phyloP scores from a whole-genome alignment of 176 grass and related monocot species.

The Chrysopogon serrulatus region DNA sequence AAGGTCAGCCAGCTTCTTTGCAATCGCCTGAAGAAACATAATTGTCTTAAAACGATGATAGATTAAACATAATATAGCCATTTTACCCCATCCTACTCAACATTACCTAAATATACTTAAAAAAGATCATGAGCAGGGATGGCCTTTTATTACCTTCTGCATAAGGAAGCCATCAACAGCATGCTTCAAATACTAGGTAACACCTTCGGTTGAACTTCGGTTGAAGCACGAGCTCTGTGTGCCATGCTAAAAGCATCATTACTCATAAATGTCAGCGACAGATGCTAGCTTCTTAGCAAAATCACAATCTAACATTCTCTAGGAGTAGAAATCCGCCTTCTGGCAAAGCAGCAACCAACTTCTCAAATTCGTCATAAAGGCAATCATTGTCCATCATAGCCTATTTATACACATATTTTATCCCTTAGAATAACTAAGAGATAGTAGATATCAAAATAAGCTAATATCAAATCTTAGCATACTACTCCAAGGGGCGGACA shows the following conservation, averaged over 20 bases:
- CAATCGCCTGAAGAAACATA: constrained; percentile 51
- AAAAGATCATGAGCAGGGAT: not conserved
- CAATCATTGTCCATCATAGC: constrained; percentile 85
- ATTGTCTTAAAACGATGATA: not conserved
- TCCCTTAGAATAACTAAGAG: not conserved
- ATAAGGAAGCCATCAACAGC: constrained; percentile 96
- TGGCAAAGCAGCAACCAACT: constrained; percentile 56
- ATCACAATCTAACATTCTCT: constrained; percentile 92
- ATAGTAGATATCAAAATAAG: not conserved
- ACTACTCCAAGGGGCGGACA: constrained; percentile 89
- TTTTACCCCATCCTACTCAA: not conserved
- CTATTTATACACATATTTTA: constrained; percentile 15
- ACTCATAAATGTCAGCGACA: constrained; percentile 86
- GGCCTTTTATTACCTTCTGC: too few species aligned
- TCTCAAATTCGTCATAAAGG: constrained; percentile 80
- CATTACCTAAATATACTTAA: not conserved
- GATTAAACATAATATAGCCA: too few species aligned
- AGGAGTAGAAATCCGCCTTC: constrained; percentile 87
- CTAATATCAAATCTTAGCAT: constrained; percentile 2
- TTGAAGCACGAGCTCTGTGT: constrained; percentile 89
- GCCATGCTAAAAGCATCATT: constrained; percentile 91
- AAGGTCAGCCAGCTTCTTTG: constrained; percentile 84
- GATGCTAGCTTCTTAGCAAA: constrained; percentile 89
- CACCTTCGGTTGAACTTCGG: too few species aligned
- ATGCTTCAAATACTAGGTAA: constrained; percentile 81